These are phyloP conservation scores for Scytalidium lignicola DNA, from an alignment of 2,329 filamentous ascomycete species.

Conservation along the genomic window DNA sequence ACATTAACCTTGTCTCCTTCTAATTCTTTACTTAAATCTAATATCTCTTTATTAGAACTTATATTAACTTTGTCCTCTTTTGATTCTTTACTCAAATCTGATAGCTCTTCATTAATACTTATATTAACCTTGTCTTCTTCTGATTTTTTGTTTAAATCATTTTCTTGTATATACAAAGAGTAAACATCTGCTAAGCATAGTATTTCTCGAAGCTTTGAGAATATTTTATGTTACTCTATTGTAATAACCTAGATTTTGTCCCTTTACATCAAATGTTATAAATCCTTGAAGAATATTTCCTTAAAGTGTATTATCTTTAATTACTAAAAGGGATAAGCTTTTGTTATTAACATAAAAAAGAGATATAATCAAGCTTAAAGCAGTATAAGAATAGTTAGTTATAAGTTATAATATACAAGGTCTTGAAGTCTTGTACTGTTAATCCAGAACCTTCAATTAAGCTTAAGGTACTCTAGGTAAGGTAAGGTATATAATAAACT, in stretches of 20 bases:
- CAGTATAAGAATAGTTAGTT: too few relatives aligned
- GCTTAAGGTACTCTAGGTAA: not conserved
- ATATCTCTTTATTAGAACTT: too few relatives aligned
- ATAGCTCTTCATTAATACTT: too few relatives aligned
- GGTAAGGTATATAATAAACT: constrained; percentile 2
- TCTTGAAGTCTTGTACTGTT: constrained; percentile 2
- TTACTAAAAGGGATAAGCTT: too few relatives aligned
- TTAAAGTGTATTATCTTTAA: too few relatives aligned
- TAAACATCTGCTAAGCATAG: constrained; percentile 6
- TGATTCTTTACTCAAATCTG: too few relatives aligned
- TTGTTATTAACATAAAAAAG: too few relatives aligned
- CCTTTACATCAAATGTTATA: constrained; percentile 3
- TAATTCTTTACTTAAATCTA: too few relatives aligned
- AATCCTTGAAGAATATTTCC: constrained; percentile 3
- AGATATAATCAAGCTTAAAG: too few relatives aligned
- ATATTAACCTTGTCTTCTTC: not conserved
- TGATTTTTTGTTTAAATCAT: constrained; percentile 1
- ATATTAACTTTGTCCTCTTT: too few relatives aligned
- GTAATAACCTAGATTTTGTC: constrained; percentile 3
- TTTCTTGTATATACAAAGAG: constrained; percentile 4
- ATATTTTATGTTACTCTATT: constrained; percentile 2
- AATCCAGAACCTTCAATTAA: constrained; percentile 1
- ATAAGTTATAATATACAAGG: too few relatives aligned
- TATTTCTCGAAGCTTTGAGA: constrained; percentile 6
- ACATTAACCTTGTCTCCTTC: too few relatives aligned